phyloP scores from a whole-genome alignment of 106 monocot species.

The Dendrobium huoshanense region DNA sequence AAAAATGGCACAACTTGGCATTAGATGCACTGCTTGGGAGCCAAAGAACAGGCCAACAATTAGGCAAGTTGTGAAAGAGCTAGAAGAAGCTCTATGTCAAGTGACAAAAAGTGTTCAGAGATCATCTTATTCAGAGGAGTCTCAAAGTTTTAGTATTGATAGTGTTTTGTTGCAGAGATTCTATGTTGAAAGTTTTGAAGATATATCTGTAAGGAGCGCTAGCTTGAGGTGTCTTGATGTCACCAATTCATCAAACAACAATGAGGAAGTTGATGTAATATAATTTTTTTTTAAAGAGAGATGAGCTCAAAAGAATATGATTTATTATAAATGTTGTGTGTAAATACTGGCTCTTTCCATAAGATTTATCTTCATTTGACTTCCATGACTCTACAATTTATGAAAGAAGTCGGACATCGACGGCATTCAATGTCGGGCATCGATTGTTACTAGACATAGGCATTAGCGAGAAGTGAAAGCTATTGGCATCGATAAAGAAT shows the following conservation, averaged over 20 bases:
- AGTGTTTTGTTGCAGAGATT: slow-evolving; percentile 24
- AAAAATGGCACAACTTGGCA: slow-evolving; percentile 27
- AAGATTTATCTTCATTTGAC: background rate
- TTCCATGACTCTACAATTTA: background rate
- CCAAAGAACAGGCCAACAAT: slow-evolving; percentile 25
- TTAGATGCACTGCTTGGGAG: slow-evolving; percentile 15
- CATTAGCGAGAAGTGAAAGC: no score
- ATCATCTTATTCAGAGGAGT: slow-evolving; percentile 8
- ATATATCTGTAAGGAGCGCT: slow-evolving; percentile 3
- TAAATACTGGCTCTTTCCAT: background rate
- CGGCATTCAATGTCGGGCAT: no score
- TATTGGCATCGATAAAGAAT: no score
- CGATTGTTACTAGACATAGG: no score
- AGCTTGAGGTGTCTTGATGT: slow-evolving; percentile 24
- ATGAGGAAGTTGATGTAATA: background rate
- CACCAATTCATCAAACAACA: background rate
- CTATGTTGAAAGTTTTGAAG: slow-evolving; percentile 9
- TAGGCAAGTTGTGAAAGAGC: slow-evolving; percentile 16
- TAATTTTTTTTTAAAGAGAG: background rate
- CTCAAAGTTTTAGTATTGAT: slow-evolving; percentile 19
- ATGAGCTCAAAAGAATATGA: background rate
- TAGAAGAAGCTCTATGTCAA: slow-evolving; percentile 15
- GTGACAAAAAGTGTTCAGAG: background rate
- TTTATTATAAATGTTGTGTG: background rate
- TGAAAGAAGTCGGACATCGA: no score